Base-by-base conservation (phyloP, 1,284 basidiomycete species). In the Naganishia albida region DNA sequence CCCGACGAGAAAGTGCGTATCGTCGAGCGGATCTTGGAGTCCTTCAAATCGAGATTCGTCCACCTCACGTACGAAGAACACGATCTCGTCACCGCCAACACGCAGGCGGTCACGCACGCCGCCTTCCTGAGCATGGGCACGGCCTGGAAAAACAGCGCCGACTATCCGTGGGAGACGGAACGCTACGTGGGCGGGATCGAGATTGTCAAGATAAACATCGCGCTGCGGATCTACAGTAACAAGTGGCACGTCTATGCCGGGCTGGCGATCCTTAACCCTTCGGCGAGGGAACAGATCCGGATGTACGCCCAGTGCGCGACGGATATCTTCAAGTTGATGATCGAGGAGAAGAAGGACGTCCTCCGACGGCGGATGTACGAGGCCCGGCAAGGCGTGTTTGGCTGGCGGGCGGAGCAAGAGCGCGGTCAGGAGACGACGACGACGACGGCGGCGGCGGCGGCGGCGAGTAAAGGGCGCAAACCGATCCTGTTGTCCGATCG, bases 241-340 rank as follows among this genome's bases (percentile, higher is more conserved):
- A 90, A 93, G 73, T 99, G 94, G 94, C 96, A 99, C 80, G 95
- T 99, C 72, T 99, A 99, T 76, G 96, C 96, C 28, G 96, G 95
- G 2, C 86, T 99, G 15, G 95, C 96, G 0, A 90, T 99, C 73
- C 85, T 98, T 69, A 99, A 99, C 78, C 95, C 96, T 1, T 87
- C 85, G n/a, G 95, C 96, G 0, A 85, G 86, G 60, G 80, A 84
- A 1, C 94, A 97, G 78, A 97, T 99, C 69, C 85, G 92, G 73
- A 88, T 96, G 76, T 99, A 88, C 73, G 89, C 93, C 1, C 85
- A 85, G 68, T 90, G 88, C 72, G 86, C 87, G 7, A 91, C 90
- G 4, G 93, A 91, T 67, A 83, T 99, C 44, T 99, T 92, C 85
- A 98, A 97, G 79, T 83, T 99, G 72, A 98, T 99, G 93, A 83